A percentile compares a stretch with the other conserved stretches of the same genome.
Evolutionary conservation across 306 rosid genomes (phyloP).

Genomic region (Prunus padus): DNA sequence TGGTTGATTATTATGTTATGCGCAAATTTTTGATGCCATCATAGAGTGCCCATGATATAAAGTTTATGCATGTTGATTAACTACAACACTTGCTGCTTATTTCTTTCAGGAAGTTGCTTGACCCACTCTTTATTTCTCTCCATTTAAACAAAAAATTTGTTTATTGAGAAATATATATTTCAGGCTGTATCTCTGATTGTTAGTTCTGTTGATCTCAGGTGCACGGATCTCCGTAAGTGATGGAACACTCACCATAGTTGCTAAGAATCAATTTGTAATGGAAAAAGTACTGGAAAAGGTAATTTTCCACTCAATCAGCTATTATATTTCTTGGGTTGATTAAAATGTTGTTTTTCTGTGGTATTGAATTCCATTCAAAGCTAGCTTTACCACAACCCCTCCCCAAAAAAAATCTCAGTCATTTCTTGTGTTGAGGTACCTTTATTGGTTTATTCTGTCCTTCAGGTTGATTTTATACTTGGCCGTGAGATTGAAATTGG

Average conservation of each 20-base stretch:
- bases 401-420: no score
- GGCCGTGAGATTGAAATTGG: constrained; percentile 95
- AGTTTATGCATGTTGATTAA: no score
- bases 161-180: not conserved
- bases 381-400: no score
- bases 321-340: not conserved
- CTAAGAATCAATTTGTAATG: constrained; percentile 82
- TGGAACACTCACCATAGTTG: constrained; percentile 79
- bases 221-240: constrained; percentile 84
- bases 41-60: no score
- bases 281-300: constrained; percentile 82
- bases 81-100: not conserved
- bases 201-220: constrained; percentile 42
- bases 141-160: not conserved
- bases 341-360: not conserved
- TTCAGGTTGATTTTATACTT: constrained; percentile 77
- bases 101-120: not conserved
- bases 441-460: constrained; percentile 18
- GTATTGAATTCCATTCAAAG: not conserved
- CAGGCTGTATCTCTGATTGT: not conserved
- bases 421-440: not conserved
- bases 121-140: not conserved
- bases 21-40: no score
- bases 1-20: no score
- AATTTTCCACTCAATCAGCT: constrained; percentile 16